Conservation (phyloP, 2,329 filamentous ascomycete species). For the Cercospora zeae-maydis region DNA sequence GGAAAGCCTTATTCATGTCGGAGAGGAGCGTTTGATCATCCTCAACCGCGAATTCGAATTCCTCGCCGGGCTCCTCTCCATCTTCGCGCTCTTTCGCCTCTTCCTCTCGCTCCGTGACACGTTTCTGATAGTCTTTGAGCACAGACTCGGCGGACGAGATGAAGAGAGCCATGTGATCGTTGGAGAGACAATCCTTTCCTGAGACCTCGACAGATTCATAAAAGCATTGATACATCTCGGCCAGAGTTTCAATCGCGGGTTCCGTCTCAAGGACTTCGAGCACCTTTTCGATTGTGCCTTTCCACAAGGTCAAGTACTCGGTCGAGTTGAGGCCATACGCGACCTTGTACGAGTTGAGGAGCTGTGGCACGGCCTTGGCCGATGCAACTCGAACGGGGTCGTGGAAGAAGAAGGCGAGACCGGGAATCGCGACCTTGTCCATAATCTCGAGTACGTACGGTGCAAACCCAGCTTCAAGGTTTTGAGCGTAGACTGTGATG, state of each 20-base stretch:
- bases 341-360: slow-evolving; percentile 91
- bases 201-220: slow-evolving; percentile 96
- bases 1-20: slow-evolving; percentile 99
- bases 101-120: slow-evolving; percentile 77
- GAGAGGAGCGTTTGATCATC: slow-evolving; percentile 95
- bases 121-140: slow-evolving; percentile 86
- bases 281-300: slow-evolving; percentile 79
- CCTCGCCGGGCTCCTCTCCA: slow-evolving; percentile 70
- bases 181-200: slow-evolving; percentile 75
- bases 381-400: slow-evolving; percentile 94
- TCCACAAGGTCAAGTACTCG: slow-evolving; percentile 80
- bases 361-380: slow-evolving; percentile 87
- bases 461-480: slow-evolving; percentile 87
- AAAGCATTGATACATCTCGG: slow-evolving; percentile 99
- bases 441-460: slow-evolving; percentile 89
- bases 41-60: slow-evolving; percentile 85
- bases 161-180: slow-evolving; percentile 78
- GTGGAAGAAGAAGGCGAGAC: slow-evolving; percentile 98
- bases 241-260: slow-evolving; percentile 90
- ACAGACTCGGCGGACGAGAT: slow-evolving; percentile 82
- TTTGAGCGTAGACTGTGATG: slow-evolving; percentile 93
- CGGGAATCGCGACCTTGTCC: slow-evolving; percentile 92
- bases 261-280: slow-evolving; percentile 91
- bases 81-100: slow-evolving; percentile 80
- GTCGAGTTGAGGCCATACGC: slow-evolving; percentile 77